These are phyloP conservation scores for Auricularia sp. DNA, from an alignment of 768 basidiomycete species.

Conservation along the genomic window DNA sequence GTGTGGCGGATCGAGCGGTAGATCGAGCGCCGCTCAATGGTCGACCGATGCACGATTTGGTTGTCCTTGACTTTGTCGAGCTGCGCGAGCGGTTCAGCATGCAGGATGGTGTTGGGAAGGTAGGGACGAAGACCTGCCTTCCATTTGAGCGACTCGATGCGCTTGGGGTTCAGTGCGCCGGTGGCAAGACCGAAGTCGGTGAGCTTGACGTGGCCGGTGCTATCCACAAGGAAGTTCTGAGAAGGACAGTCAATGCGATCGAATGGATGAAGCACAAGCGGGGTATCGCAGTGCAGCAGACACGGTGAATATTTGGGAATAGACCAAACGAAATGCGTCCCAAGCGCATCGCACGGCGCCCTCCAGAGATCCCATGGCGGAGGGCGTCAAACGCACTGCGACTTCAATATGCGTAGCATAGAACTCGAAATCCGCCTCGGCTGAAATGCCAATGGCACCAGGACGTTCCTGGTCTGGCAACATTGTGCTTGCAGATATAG, in stretches of 20 bases:
- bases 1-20: conserved; percentile 87
- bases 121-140: conserved; percentile 43
- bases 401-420: too few species aligned
- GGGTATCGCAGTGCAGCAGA: too few species aligned
- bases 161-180: conserved; percentile 86
- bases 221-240: conserved; percentile 94
- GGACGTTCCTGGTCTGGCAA: too few species aligned
- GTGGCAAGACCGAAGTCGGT: conserved; percentile 98
- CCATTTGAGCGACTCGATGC: conserved; percentile 89
- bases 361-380: too few species aligned
- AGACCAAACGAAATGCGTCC: too few species aligned
- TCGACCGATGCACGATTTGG: conserved; percentile 80
- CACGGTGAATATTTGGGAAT: too few species aligned
- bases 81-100: conserved; percentile 27
- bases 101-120: not conserved
- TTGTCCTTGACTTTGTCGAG: conserved; percentile 96
- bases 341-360: too few species aligned
- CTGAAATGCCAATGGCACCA: too few species aligned
- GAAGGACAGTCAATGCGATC: not conserved
- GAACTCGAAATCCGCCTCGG: too few species aligned
- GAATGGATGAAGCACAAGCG: not conserved
- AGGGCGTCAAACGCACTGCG: too few species aligned
- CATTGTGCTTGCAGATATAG: too few species aligned
- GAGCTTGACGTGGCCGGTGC: conserved; percentile 91
- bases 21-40: conserved; percentile 87